Conservation (phyloP, 75 land plant genomes). For the Sequoia sempervirens region DNA sequence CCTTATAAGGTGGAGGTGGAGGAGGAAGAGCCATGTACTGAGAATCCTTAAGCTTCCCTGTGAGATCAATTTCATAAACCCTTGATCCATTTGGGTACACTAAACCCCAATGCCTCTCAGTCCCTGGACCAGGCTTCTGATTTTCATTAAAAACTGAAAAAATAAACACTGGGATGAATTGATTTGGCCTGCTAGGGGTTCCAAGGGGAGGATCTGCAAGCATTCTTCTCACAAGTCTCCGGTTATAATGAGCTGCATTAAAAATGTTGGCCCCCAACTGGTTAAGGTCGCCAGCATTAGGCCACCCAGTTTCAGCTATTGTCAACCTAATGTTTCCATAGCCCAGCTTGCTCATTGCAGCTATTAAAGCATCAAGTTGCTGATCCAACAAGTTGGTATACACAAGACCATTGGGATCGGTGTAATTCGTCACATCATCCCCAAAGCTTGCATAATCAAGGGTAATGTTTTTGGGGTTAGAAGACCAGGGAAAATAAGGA, state of each 20-base stretch:
- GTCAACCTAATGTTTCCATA: constrained; percentile 36
- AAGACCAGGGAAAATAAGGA: constrained; percentile 67
- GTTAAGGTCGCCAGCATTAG: constrained; percentile 64
- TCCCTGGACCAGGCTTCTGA: constrained; percentile 74
- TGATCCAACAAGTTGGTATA: constrained; percentile 74
- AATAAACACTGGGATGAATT: constrained; percentile 44
- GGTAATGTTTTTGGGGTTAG: constrained; percentile 26
- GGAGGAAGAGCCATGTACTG: constrained; percentile 46
- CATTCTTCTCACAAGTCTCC: constrained; percentile 48
- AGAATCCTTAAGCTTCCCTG: constrained; percentile 37
- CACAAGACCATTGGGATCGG: constrained; percentile 39
- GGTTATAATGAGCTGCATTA: constrained; percentile 82
- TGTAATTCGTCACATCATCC: constrained; percentile 18
- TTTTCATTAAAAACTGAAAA: constrained; percentile 91
- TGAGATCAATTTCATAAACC: constrained; percentile 64
- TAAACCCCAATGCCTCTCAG: constrained; percentile 90
- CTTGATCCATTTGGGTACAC: constrained; percentile 57
- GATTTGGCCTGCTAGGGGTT: constrained; percentile 70
- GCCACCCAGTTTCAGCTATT: constrained; percentile 92
- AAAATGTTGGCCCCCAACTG: constrained; percentile 60
- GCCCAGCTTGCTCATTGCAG: constrained; percentile 60
- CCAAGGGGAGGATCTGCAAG: constrained; percentile 46
- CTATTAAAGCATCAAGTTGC: constrained; percentile 60
- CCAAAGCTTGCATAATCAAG: constrained; percentile 67
- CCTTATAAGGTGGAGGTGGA: constrained; percentile 43